These are phyloP conservation scores for Sphenostylis stenocarpa DNA, from an alignment of 306 rosid genomes.

Conservation along the genomic window DNA sequence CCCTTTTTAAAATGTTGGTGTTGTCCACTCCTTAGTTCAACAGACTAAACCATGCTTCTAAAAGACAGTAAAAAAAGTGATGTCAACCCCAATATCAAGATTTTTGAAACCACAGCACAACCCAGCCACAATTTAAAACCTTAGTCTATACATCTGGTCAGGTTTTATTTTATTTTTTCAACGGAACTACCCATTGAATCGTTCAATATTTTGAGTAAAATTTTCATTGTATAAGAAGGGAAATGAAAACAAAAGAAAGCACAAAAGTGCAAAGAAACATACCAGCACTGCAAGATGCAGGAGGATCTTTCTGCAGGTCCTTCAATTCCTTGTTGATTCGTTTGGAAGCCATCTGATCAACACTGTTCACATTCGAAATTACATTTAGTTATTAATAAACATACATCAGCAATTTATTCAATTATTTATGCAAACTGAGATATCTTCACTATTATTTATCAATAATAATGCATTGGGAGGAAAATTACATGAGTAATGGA, in stretches of 20 bases:
- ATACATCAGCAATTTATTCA: no score
- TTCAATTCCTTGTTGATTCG: conserved; percentile 54
- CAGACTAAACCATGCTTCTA: no score
- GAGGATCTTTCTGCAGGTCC: conserved; percentile 71
- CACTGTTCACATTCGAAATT: neutral
- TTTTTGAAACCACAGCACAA: neutral
- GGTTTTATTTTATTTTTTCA: no score
- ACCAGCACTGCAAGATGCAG: conserved; percentile 72
- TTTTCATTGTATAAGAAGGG: neutral
- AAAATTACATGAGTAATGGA: no score
- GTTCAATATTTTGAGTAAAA: neutral
- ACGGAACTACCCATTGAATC: neutral
- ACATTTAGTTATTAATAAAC: neutral
- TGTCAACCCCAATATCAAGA: neutral
- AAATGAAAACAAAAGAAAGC: neutral
- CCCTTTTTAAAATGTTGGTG: no score
- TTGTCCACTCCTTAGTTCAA: no score
- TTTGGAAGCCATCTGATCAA: neutral
- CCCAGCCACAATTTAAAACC: neutral
- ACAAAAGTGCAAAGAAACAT: neutral
- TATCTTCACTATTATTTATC: neutral
- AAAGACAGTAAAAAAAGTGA: no score
- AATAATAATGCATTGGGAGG: no score
- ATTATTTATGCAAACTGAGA: no score
- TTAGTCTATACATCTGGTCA: neutral